Evolutionary conservation across 2,329 filamentous ascomycete species (phyloP), one percentile per base, ranked within the genome.

Genomic region (Neofusicoccum cordaticola): DNA sequence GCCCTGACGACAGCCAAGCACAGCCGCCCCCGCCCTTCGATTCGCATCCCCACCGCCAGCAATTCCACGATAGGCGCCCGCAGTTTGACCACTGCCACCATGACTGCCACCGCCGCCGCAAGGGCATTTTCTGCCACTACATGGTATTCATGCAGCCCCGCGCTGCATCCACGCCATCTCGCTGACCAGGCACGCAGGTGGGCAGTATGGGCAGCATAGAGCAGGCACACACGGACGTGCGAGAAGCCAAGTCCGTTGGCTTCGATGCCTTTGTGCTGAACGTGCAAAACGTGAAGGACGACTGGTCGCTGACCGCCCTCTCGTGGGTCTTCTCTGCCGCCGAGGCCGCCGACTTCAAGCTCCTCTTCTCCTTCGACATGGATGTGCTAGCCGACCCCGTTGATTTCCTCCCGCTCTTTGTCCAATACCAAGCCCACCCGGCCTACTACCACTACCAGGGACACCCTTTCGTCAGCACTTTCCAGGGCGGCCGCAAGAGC

Each of bases 281-380:
- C n/a, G 67, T 75, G n/a, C 60, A 70, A 69, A 69, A 73, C 3
- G 63, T 63, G 34, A 39, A 50, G 7, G 63, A 63, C 0, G 42
- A 39, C 19, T 78, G 74, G 72, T 71, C 73, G 0, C 71, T 68
- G 2, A 63, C 68, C 37, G 72, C 75, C 4, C 69, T 76, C 2
- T 62, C 67, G 4, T 67, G 65, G 22, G 67, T 77, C n/a, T 78
- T 78, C 67, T 66, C 73, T 27, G 61, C 61, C n/a, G 70, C 73
- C n/a, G 68, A 70, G 1, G 66, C 68, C 1, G 67, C 70, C 9
- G 70, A 67, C 42, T 77, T 78, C 65, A 68, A 70, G 7, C 70
- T 78, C 27, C 77, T 77, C 68, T 77, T 78, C 66, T 75, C 72
- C n/a, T 77, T 77, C 57, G 75, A 77, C 58, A 73, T 75, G 67